A percentile compares a stretch with the other conserved stretches of the same genome.
Conservation (phyloP, 768 basidiomycete genomes). For the Cystofilobasidium capitatum region DNA sequence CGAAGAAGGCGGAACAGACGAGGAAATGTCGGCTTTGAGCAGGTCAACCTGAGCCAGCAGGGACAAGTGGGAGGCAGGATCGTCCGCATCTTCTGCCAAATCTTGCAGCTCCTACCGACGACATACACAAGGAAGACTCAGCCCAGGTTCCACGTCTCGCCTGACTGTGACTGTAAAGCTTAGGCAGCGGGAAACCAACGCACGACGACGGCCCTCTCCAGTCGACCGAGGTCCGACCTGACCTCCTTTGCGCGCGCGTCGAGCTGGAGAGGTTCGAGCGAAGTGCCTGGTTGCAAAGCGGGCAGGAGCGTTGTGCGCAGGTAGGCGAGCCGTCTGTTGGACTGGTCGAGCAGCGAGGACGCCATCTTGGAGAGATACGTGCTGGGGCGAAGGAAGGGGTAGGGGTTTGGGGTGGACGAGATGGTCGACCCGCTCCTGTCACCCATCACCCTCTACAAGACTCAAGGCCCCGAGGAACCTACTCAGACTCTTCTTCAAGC, state of each 20-base stretch:
- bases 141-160: not conserved
- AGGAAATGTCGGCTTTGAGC: constrained; percentile 42
- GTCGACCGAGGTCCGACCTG: constrained; percentile 59
- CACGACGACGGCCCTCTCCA: constrained; percentile 62
- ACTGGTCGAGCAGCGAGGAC: not conserved
- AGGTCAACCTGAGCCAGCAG: constrained; percentile 48
- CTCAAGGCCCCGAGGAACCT: too few relatives aligned
- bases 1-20: not conserved
- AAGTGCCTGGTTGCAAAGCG: not conserved
- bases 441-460: not conserved
- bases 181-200: not conserved
- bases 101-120: constrained; percentile 54
- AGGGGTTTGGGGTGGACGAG: not conserved
- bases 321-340: constrained; percentile 1
- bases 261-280: not conserved
- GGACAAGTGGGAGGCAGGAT: constrained; percentile 28
- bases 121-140: not conserved
- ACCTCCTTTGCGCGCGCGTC: constrained; percentile 51
- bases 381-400: not conserved
- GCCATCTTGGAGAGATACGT: not conserved
- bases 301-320: not conserved
- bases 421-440: not conserved
- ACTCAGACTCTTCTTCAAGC: too few relatives aligned
- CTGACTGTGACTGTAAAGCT: not conserved
- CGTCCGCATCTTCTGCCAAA: constrained; percentile 58